These are phyloP conservation scores for Neonectria neomacrospora DNA, from an alignment of 2,329 filamentous ascomycete genomes.

Conservation along the genomic window DNA sequence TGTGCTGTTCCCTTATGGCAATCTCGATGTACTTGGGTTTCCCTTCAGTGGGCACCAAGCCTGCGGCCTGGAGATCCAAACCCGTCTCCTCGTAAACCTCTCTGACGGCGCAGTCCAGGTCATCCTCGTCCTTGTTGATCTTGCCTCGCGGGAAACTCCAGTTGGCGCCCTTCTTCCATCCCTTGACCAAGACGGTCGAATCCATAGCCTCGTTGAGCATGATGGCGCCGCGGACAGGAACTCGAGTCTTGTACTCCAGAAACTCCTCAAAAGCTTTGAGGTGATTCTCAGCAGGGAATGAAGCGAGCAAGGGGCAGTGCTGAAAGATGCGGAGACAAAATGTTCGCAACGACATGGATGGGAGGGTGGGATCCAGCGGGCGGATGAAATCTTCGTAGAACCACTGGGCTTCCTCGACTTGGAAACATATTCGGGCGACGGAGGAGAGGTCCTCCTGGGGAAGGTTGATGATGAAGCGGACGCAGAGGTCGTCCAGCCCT, in stretches of 20 bases:
- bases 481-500: slow-evolving; percentile 98
- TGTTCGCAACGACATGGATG: slow-evolving; percentile 83
- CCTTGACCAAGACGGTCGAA: slow-evolving; percentile 90
- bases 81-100: slow-evolving; percentile 98
- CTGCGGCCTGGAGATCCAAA: slow-evolving; percentile 80
- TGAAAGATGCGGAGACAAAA: slow-evolving; percentile 94
- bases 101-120: slow-evolving; percentile 91
- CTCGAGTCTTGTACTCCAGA: slow-evolving; percentile 90
- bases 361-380: slow-evolving; percentile 84
- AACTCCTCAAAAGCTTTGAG: slow-evolving; percentile 90
- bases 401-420: slow-evolving; percentile 99
- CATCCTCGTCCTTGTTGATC: slow-evolving; percentile 97
- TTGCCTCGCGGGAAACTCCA: slow-evolving; percentile 98
- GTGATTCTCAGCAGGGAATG: slow-evolving; percentile 81
- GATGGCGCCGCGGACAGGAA: slow-evolving; percentile 94
- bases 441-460: slow-evolving; percentile 90
- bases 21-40: slow-evolving; percentile 87
- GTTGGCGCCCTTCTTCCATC: slow-evolving; percentile 95
- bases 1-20: slow-evolving; percentile 90
- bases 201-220: slow-evolving; percentile 96
- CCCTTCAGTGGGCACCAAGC: slow-evolving; percentile 77
- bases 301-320: slow-evolving; percentile 88
- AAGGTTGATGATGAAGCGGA: slow-evolving; percentile 97
- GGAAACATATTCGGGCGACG: slow-evolving; percentile 95
- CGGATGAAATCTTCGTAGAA: slow-evolving; percentile 99